These are phyloP conservation scores for Coniella vitis DNA, from an alignment of 2,329 filamentous ascomycete species.

Conservation along the genomic window DNA sequence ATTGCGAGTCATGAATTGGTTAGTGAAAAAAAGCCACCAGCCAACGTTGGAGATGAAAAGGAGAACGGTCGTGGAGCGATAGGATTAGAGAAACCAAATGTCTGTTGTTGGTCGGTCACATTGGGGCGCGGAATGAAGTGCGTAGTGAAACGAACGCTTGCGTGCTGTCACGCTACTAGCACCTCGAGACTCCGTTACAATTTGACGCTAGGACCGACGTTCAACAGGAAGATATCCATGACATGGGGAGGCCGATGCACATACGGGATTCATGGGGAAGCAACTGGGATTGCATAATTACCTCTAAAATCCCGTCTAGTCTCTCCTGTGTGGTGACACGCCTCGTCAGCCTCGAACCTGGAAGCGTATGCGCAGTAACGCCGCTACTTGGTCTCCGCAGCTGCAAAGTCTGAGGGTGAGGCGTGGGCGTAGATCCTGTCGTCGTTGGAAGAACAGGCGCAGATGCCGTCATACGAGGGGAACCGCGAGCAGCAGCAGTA, in stretches of 20 bases:
- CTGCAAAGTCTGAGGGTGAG: constrained; percentile 8
- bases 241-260: background rate
- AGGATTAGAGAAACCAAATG: no score
- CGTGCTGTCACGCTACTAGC: no score
- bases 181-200: no score
- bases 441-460: background rate
- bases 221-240: no score
- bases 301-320: constrained; percentile 28
- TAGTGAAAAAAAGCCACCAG: background rate
- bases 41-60: background rate
- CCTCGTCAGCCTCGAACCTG: constrained; percentile 11
- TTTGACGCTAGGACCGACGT: no score
- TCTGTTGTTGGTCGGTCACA: no score
- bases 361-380: background rate
- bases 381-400: constrained; percentile 13
- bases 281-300: constrained; percentile 15
- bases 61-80: background rate
- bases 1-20: background rate
- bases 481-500: no score
- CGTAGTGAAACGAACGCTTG: no score
- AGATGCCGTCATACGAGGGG: no score
- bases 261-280: background rate
- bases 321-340: constrained; percentile 25
- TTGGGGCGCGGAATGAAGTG: no score
- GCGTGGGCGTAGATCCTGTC: background rate